Evolutionary conservation across 2,329 filamentous ascomycete genomes (phyloP).

Genomic region (Blumeria graminis): DNA sequence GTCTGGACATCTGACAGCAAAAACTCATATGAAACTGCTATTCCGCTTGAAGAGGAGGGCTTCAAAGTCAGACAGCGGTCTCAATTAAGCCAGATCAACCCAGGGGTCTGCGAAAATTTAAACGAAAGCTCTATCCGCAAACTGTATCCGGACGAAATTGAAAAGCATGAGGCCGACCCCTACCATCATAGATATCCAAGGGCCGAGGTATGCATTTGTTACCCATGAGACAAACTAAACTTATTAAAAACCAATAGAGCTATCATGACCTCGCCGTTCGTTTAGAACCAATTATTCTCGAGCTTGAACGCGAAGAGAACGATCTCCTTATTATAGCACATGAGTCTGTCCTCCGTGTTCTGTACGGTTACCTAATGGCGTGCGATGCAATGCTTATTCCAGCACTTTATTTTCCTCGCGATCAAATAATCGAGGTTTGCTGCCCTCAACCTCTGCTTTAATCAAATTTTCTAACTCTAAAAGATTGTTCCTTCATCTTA

Average conservation of each 20-base stretch:
- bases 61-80: constrained; percentile 78
- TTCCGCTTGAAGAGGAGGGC: constrained; percentile 52
- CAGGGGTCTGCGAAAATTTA: constrained; percentile 85
- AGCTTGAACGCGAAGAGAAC: constrained; percentile 88
- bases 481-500: constrained; percentile 86
- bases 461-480: not conserved
- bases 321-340: constrained; percentile 97
- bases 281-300: constrained; percentile 89
- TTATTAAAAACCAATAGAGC: constrained; percentile 30
- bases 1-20: constrained; percentile 90
- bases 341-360: constrained; percentile 85
- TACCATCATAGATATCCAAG: constrained; percentile 93
- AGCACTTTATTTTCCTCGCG: constrained; percentile 72
- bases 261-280: constrained; percentile 98
- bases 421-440: constrained; percentile 78
- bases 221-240: not conserved
- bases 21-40: constrained; percentile 72
- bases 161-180: constrained; percentile 79
- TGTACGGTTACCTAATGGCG: constrained; percentile 97
- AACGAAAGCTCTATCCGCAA: constrained; percentile 58
- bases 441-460: not conserved
- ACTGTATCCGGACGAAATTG: constrained; percentile 72
- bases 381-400: constrained; percentile 91
- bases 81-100: constrained; percentile 93
- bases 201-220: constrained; percentile 44